Evolutionary conservation across 2,329 filamentous ascomycete genomes (phyloP), one percentile per base, ranked within the genome.

Genomic region (Microcyclosporella mali): DNA sequence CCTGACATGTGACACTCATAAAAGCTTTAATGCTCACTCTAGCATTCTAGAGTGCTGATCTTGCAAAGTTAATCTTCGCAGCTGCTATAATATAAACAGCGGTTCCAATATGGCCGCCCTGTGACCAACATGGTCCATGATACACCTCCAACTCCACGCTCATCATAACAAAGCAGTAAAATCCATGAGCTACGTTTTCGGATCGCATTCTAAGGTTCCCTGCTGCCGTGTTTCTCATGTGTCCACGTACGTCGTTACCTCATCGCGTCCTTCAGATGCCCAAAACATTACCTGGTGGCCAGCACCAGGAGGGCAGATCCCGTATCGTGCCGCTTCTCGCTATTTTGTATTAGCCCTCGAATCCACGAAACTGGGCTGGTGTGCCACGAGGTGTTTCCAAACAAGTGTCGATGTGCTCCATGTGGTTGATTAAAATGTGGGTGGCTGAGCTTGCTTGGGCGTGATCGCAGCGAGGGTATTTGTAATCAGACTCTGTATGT

Each of bases 401-500:
- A 25, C 6, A 21, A 21, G 9, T 19, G 7, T 12, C 9, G 33
- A 14, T 35, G 9, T 25, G 21, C 21, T 25, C 21, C 21, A 9
- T 25, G 21, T 25, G 15, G 10, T 33, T 19, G 28, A 28, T 31
- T 34, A 47, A 31, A 41, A 44, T 39, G 37, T 28, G 9, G 41
- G 41, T 37, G 45, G 38, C 19, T 54, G 43, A 21, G 52, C 21
- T 29, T 45, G 42, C 36, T 57, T 58, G 15, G 56, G 55, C n/a
- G 53, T 53, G 34, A 61, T 55, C 8, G 55, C 46, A 10, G 50
- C 42, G n/a, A 57, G 37, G 9, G 59, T 61, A 14, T 41, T 43
- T 16, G 51, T 51, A 28, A 66, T 65, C 57, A 65, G 63, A 47
- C 48, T 57, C 46, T 66, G 60, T 27, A 66, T 63, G 41, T 63